A percentile compares a stretch with the other conserved stretches of the same genome.
phyloP scores from a whole-genome alignment of 257 asterid species.

The Salvia hispanica region DNA sequence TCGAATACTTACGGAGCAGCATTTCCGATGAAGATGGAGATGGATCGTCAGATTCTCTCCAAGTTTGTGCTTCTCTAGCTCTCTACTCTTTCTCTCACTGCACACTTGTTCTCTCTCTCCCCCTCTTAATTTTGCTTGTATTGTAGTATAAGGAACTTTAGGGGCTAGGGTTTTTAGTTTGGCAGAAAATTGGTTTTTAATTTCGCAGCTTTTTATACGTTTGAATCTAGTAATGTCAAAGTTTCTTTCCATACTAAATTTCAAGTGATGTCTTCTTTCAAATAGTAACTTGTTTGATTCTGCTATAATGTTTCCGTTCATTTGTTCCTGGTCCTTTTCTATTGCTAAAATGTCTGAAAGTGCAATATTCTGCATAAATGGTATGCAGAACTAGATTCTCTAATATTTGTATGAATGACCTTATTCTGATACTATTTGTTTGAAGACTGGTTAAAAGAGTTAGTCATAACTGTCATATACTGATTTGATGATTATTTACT shows the following conservation, averaged over 20 bases:
- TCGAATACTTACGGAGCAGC: conserved; percentile 65
- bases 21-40: conserved; percentile 74
- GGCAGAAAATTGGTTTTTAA: neutral
- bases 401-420: neutral
- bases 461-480: conserved; percentile 3
- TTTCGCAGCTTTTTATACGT: neutral
- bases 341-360: neutral
- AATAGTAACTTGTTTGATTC: neutral
- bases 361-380: neutral
- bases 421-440: neutral
- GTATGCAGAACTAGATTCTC: neutral
- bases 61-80: conserved; percentile 44
- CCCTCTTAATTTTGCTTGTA: conserved; percentile 17
- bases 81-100: neutral
- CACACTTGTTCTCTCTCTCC: neutral
- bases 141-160: neutral
- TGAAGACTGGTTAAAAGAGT: conserved; percentile 5
- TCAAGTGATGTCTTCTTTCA: conserved; percentile 8
- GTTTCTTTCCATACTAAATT: neutral
- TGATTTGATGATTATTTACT: neutral
- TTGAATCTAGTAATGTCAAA: conserved; percentile 17
- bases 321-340: neutral
- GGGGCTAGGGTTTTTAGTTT: conserved; percentile 35
- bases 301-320: neutral
- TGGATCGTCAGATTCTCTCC: conserved; percentile 67